Percentiles rank a stretch among this genome's conserved stretches.
phyloP scores from a whole-genome alignment of 805 yeast genomes.

The Candida easanensis region DNA sequence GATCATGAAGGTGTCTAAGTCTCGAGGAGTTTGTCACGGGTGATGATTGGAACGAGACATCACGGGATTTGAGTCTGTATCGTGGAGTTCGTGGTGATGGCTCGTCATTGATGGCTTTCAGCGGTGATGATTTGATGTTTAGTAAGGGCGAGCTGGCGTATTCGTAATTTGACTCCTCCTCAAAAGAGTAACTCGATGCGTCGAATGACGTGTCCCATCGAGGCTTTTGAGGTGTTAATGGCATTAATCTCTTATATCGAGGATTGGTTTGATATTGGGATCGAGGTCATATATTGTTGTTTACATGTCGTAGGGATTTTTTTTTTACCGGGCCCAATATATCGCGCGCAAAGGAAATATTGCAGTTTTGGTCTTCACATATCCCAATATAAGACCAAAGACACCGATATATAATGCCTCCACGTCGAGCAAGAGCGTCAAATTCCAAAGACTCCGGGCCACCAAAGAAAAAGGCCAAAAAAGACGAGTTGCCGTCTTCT shows the following conservation, averaged over 20 bases:
- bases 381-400: too few species aligned
- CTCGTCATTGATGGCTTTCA: slow-evolving; percentile 15
- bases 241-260: neutral
- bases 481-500: neutral
- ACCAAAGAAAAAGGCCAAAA: slow-evolving; percentile 4
- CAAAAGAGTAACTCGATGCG: neutral
- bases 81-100: slow-evolving; percentile 20
- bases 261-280: neutral
- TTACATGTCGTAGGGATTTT: neutral
- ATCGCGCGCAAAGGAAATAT: too few species aligned
- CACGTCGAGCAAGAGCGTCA: slow-evolving; percentile 1
- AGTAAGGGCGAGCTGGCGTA: slow-evolving; percentile 12
- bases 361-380: too few species aligned
- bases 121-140: slow-evolving; percentile 20
- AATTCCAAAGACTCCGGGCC: neutral
- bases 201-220: neutral
- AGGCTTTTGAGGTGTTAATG: neutral
- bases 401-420: too few species aligned
- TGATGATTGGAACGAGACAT: slow-evolving; percentile 12
- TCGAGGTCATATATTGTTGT: neutral
- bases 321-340: too few species aligned
- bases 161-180: neutral
- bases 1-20: neutral
- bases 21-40: slow-evolving; percentile 9
- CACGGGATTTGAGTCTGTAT: neutral